Conservation (phyloP, 345 rosid species). For the Populus ilicifolia region DNA sequence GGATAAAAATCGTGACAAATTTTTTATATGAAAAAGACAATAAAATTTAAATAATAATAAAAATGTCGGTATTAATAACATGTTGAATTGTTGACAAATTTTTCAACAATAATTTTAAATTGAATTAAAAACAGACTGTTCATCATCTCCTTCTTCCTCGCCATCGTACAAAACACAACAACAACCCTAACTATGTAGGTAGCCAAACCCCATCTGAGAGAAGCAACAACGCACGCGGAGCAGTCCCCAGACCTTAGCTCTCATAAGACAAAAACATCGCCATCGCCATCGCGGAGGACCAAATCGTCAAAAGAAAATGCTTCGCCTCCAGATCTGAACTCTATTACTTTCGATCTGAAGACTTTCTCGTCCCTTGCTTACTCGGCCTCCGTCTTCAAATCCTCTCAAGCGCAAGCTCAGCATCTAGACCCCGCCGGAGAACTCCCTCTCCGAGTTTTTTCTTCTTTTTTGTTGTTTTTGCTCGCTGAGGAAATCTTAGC, state of each 20-base stretch:
- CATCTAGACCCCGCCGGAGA: conserved; percentile 42
- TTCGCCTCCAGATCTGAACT: conserved; percentile 77
- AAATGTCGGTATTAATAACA: too few relatives aligned
- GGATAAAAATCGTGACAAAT: too few relatives aligned
- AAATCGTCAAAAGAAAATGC: conserved; percentile 69
- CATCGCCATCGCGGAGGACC: conserved; percentile 28
- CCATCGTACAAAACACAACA: too few relatives aligned
- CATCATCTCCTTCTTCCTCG: too few relatives aligned
- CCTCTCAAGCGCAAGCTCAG: conserved; percentile 88
- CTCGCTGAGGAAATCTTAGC: neutral
- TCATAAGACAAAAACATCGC: conserved; percentile 23
- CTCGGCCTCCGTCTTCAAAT: conserved; percentile 80
- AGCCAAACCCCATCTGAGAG: conserved; percentile 46
- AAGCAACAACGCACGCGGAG: conserved; percentile 15
- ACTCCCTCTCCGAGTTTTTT: conserved; percentile 28
- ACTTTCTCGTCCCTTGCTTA: conserved; percentile 54
- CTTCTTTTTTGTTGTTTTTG: neutral
- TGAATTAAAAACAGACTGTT: too few relatives aligned
- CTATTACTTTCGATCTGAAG: conserved; percentile 28
- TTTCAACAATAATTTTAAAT: too few relatives aligned
- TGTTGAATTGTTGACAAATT: too few relatives aligned
- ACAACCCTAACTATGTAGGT: too few relatives aligned
- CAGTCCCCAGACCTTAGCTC: conserved; percentile 38
- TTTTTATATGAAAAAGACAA: too few relatives aligned
- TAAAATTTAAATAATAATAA: too few relatives aligned